Conservation (phyloP, 2,329 filamentous ascomycete genomes). For the Lizonia empirigonia region DNA sequence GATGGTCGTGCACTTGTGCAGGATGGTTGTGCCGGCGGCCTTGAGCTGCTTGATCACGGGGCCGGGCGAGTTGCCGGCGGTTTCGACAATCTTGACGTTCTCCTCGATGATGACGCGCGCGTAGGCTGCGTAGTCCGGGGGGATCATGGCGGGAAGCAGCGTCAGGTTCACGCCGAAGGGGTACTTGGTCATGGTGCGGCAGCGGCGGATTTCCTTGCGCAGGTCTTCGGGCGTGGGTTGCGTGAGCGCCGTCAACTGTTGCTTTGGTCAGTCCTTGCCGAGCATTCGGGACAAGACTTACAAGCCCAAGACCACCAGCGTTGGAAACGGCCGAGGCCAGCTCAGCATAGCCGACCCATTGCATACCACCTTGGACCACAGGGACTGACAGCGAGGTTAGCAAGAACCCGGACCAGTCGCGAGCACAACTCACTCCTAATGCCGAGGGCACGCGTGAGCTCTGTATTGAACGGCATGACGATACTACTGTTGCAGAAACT, state of each 20-base stretch:
- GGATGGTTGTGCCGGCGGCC: conserved; percentile 73
- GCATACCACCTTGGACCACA: conserved; percentile 85
- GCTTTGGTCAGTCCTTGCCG: conserved; percentile 21
- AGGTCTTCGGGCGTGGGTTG: conserved; percentile 91
- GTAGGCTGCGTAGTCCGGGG: conserved; percentile 91
- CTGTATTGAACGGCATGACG: conserved; percentile 68
- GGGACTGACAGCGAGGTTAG: conserved; percentile 65
- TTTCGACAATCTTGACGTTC: conserved; percentile 89
- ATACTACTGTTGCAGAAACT: neutral
- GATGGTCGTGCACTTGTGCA: conserved; percentile 99
- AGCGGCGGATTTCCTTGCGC: conserved; percentile 89
- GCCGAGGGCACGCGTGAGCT: conserved; percentile 65
- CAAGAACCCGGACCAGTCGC: conserved; percentile 29
- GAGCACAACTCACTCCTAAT: conserved; percentile 51
- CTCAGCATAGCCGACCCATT: conserved; percentile 83
- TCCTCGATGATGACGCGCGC: conserved; percentile 93
- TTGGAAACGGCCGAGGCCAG: conserved; percentile 70
- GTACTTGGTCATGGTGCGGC: conserved; percentile 75
- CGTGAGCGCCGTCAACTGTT: conserved; percentile 77
- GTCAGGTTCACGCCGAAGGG: conserved; percentile 96
- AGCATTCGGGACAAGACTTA: conserved; percentile 34
- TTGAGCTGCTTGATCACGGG: conserved; percentile 91
- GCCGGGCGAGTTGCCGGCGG: conserved; percentile 86
- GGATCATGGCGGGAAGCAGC: conserved; percentile 84
- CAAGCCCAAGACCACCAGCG: conserved; percentile 77